Evolutionary conservation across 2,329 filamentous ascomycete species (phyloP), one percentile per base, ranked within the genome.

Genomic region (Sporothrix protearum): DNA sequence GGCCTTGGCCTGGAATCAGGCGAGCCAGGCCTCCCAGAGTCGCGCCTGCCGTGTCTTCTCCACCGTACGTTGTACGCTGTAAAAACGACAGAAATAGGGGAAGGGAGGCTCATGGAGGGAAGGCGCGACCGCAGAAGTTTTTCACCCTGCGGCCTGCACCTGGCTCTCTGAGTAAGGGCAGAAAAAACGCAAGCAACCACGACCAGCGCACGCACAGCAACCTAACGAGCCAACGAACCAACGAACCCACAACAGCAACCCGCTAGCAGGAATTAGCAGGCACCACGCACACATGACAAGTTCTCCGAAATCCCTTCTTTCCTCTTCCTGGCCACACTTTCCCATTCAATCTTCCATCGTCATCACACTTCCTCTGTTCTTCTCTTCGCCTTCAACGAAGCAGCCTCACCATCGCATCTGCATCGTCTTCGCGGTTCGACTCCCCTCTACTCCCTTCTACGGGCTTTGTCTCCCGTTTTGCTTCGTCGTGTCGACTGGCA

Each of bases 231-330:
- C 49, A 22, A 25, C 49, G 49, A 53, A n/a, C 49, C 16, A 25
- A 28, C 22, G 36, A 28, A 7, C 59, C 59, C 59, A 45, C 59
- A 63, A 3, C 9, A 63, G 59, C 59, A 64, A 28, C 36, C 59
- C 59, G 59, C 59, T 64, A 45, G 59, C 59, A 64, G 59, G 59
- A 61, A 36, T 61, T 61, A 61, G 67, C 69, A 22, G 70, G 68
- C 61, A 71, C 70, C 36, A 71, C 70, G 53, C 68, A 71, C 71
- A 70, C 73, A 71, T 51, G 71, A 72, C 67, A 68, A 30, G 42
- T 47, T 30, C 68, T 22, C 67, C 69, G 57, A 64, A 73, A 71
- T 71, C 71, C 57, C 68, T 71, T 71, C 68, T 51, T 57, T 64
- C 71, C 53, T 71, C 53, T 57, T 42, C 47, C 55, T 53, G 67